Evolutionary conservation across 306 rosid species (phyloP).

Genomic region (Albizia julibrissin): DNA sequence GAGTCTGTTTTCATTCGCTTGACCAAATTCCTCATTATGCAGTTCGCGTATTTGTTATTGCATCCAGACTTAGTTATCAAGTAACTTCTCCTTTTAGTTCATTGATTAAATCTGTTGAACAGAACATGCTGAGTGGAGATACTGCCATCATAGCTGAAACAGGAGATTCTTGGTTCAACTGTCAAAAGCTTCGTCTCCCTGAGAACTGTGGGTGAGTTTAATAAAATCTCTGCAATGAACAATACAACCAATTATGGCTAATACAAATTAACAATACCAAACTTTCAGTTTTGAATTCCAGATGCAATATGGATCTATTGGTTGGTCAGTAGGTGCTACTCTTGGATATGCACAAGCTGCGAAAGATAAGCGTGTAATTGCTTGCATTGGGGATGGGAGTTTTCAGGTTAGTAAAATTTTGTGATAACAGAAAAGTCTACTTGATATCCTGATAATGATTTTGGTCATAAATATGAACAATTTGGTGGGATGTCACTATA

Average conservation of each 20-base stretch:
- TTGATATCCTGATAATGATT: not conserved
- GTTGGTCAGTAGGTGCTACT: slow-evolving; percentile 95
- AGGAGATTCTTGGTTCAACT: slow-evolving; percentile 94
- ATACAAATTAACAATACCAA: slow-evolving; percentile 18
- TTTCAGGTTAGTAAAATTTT: slow-evolving; percentile 67
- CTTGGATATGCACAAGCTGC: slow-evolving; percentile 92
- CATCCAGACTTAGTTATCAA: not conserved
- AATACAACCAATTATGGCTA: slow-evolving; percentile 1
- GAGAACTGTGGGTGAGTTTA: slow-evolving; percentile 69
- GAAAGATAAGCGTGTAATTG: slow-evolving; percentile 70
- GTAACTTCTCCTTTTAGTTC: not conserved
- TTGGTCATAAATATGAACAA: not conserved
- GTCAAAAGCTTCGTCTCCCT: slow-evolving; percentile 84
- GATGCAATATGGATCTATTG: slow-evolving; percentile 96
- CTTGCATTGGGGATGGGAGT: slow-evolving; percentile 93
- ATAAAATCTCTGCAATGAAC: not conserved
- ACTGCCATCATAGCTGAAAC: slow-evolving; percentile 81
- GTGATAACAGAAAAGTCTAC: slow-evolving; percentile 3
- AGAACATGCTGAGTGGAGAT: slow-evolving; percentile 65
- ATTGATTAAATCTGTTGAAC: slow-evolving; percentile 29
- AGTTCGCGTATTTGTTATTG: not conserved
- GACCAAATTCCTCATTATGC: not conserved
- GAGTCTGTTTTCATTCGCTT: not conserved
- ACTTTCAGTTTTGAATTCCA: slow-evolving; percentile 83
- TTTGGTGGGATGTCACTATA: slow-evolving; percentile 20